A percentile compares a stretch with the other conserved stretches of the same genome.
phyloP scores from a whole-genome alignment of 371 early-diverging fungal species.

The Apophysomyces ossiformis region DNA sequence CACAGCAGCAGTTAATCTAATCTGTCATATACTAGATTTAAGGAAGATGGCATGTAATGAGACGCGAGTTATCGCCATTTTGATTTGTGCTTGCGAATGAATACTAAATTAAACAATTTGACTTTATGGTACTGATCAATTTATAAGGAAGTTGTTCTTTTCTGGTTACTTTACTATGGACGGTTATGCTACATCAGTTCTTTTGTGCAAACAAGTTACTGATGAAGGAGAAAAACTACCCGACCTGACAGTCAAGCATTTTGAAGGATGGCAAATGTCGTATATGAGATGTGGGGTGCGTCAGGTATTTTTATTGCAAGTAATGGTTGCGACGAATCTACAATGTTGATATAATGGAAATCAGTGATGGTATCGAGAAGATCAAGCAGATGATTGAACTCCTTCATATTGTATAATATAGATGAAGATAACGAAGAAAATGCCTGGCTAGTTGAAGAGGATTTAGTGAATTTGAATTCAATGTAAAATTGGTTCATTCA shows the following conservation, averaged over 20 bases:
- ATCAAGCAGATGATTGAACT: no score
- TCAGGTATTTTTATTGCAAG: not conserved
- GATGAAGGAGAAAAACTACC: no score
- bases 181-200: not conserved
- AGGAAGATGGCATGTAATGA: not conserved
- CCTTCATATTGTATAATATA: no score
- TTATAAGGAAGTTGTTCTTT: not conserved
- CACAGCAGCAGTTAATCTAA: not conserved
- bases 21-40: not conserved
- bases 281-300: not conserved
- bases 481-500: no score
- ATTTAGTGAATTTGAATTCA: no score
- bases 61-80: not conserved
- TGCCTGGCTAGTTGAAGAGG: no score
- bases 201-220: not conserved
- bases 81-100: not conserved
- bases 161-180: not conserved
- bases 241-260: no score
- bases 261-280: no score
- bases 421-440: no score
- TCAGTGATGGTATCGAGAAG: no score
- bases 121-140: not conserved
- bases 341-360: not conserved
- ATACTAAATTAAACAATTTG: not conserved
- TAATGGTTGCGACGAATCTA: not conserved